Conservation (phyloP, 169 alveolate genomes). For the Eimeria necatrix region DNA sequence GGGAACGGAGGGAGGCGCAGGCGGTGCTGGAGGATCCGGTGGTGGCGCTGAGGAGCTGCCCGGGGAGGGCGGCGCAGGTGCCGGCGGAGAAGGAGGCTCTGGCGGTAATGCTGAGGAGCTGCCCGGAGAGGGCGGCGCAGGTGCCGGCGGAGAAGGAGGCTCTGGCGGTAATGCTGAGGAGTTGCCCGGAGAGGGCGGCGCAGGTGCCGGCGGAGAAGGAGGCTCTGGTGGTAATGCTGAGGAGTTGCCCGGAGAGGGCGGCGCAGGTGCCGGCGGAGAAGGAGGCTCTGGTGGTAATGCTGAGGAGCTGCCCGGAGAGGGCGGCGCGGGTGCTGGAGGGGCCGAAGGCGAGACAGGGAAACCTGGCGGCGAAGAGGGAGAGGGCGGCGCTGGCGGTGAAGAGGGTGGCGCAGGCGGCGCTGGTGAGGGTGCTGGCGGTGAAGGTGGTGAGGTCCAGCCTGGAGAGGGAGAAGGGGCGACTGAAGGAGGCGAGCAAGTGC, state of each 20-base stretch:
- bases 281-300: neutral
- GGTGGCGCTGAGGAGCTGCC: neutral
- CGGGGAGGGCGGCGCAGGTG: neutral
- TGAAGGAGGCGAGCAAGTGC: too few relatives aligned
- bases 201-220: neutral
- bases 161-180: neutral
- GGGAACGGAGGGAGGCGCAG: neutral
- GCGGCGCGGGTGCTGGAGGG: neutral
- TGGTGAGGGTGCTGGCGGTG: too few relatives aligned
- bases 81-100: neutral
- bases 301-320: constrained; percentile 13
- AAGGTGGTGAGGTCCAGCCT: too few relatives aligned
- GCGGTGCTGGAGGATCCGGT: neutral
- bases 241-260: neutral
- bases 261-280: neutral
- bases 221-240: neutral
- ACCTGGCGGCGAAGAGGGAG: neutral
- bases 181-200: neutral
- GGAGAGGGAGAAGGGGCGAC: too few relatives aligned
- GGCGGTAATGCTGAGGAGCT: neutral
- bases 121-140: neutral
- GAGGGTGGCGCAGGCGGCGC: neutral
- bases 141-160: neutral
- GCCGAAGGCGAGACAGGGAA: neutral
- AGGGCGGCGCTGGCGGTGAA: too few relatives aligned